Conservation (phyloP, 169 alveolate species). For the Plasmodium malariae region DNA sequence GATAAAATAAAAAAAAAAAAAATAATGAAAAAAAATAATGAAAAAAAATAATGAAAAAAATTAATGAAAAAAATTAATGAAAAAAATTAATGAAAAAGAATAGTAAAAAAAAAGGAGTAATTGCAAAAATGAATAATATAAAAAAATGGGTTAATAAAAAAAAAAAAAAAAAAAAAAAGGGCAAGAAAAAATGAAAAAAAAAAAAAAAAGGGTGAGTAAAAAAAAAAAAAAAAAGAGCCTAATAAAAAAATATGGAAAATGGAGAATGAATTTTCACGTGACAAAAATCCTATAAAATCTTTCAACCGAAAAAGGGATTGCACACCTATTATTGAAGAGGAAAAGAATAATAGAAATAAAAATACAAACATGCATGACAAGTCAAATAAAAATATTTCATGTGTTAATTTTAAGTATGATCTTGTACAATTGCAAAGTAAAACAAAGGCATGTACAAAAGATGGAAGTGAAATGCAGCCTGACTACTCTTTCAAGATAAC, state of each 20-base stretch:
- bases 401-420: no score
- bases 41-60: not conserved
- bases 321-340: not conserved
- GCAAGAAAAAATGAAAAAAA: not conserved
- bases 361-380: no score
- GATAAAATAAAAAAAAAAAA: no score
- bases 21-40: no score
- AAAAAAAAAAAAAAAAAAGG: slow-evolving; percentile 3
- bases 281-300: no score
- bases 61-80: not conserved
- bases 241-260: slow-evolving; percentile 1
- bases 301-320: no score
- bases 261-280: slow-evolving; percentile 4
- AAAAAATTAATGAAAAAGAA: not conserved
- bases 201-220: not conserved
- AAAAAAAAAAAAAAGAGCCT: not conserved
- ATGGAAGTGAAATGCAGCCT: no score
- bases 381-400: no score
- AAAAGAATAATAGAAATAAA: no score
- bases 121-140: not conserved
- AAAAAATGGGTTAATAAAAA: not conserved
- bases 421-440: no score
- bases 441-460: no score
- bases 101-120: not conserved
- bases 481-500: no score